phyloP scores from a whole-genome alignment of 805 yeast genomes.

The Vanderwaltozyma polyspora region DNA sequence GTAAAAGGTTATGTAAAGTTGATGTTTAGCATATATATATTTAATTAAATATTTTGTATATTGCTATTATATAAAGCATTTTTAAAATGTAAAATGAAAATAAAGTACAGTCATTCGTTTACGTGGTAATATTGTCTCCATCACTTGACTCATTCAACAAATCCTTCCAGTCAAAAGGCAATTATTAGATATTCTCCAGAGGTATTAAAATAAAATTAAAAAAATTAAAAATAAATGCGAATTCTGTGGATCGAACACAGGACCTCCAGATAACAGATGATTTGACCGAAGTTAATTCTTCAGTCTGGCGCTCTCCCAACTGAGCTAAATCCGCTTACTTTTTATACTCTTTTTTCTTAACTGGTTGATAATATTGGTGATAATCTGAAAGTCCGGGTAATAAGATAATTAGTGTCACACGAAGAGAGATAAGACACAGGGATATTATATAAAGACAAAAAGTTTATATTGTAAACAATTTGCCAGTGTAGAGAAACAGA shows the following conservation, averaged over 20 bases:
- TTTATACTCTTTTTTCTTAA: too few relatives aligned
- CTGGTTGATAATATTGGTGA: too few relatives aligned
- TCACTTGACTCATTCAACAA: too few relatives aligned
- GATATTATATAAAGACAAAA: too few relatives aligned
- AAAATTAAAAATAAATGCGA: constrained; percentile 36
- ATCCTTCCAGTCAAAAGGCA: background rate
- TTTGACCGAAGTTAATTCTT: constrained; percentile 20
- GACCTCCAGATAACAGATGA: constrained; percentile 61
- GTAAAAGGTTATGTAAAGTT: constrained; percentile 1
- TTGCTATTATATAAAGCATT: background rate
- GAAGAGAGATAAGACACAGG: too few relatives aligned
- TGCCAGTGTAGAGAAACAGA: too few relatives aligned
- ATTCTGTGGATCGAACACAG: constrained; percentile 80
- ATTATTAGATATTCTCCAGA: background rate
- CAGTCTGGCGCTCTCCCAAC: constrained; percentile 38
- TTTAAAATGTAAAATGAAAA: background rate
- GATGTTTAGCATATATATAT: background rate
- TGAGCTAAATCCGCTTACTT: constrained; percentile 32
- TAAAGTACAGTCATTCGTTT: background rate
- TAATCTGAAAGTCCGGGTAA: too few relatives aligned
- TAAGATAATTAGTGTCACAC: too few relatives aligned
- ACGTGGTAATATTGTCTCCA: too few relatives aligned
- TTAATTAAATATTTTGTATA: background rate
- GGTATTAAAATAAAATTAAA: background rate
- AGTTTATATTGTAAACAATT: too few relatives aligned